Base-by-base conservation (phyloP, 805 yeast genomes). In the Tetrapisispora taiwanensis region DNA sequence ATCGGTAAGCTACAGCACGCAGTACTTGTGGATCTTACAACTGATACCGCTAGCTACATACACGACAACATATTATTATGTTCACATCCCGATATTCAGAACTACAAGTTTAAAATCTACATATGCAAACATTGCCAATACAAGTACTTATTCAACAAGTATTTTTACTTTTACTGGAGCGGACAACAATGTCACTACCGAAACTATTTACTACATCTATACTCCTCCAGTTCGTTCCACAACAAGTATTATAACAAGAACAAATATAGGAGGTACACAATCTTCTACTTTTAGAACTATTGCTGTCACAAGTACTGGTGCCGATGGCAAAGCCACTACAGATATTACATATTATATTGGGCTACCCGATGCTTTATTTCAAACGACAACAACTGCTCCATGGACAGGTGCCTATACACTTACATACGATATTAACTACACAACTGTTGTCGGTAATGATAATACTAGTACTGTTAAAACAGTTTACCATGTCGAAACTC, bases 181-280 rank as follows among this genome's bases (percentile, higher is more conserved):
- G 10, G 47, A 48, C 31, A 48, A 46, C 12, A 34, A 38, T 26
- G 32, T 33, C 4, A 48, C 49, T 15, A 46, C 47, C 18, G 41
- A 45, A 34, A 50, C 53, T 1, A 39, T 46, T 27, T 50, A 44
- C 27, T 39, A 38, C 19, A 39, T 50, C 28, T 44, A 45, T 22
- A 46, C 50, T 9, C 53, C 53, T 15, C 24, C 33, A 9, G 17
- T 20, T 20, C 27, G 28, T 5, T 15, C 41, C 15, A 30, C 35
- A 14, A 19, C 26, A 3, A 30, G 33, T 5, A 30, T 27, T n/a
- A 18, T 18, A 12, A 38, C 41, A 3, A 20, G 28, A 38, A 30
- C 33, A 4, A 27, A 38, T 20, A 30, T 38, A 7, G 35, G 27
- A 9, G 41, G 41, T 12, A 14, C 34, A 3, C 15, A 26, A 8